Conservation (phyloP, 805 yeast species). For the Wickerhamiella bombiphila region DNA sequence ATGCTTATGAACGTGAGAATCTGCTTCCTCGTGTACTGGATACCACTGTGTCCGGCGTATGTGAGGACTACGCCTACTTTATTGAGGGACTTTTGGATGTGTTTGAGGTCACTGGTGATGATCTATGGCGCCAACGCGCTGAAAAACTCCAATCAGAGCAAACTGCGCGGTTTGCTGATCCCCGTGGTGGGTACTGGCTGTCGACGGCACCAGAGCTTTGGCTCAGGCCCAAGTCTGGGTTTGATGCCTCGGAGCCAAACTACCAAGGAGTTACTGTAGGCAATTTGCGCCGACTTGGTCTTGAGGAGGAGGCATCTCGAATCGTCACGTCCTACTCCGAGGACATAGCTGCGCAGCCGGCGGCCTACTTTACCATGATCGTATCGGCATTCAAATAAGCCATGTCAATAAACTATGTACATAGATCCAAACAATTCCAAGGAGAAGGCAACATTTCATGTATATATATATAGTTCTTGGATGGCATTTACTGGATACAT, state of each 20-base stretch:
- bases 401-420: too few species aligned
- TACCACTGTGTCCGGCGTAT: conserved; percentile 15
- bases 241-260: conserved; percentile 27
- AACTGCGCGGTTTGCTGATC: conserved; percentile 23
- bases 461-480: too few species aligned
- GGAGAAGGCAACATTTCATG: neutral
- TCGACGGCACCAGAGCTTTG: conserved; percentile 18
- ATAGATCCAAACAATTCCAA: too few species aligned
- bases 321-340: neutral
- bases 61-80: conserved; percentile 27
- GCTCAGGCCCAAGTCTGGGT: conserved; percentile 25
- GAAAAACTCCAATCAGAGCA: conserved; percentile 22
- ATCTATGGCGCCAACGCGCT: conserved; percentile 21
- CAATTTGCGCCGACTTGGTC: conserved; percentile 21
- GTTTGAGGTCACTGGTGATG: conserved; percentile 22
- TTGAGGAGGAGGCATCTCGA: neutral
- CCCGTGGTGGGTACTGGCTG: conserved; percentile 19
- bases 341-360: neutral
- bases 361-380: conserved; percentile 7
- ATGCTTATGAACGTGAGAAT: conserved; percentile 1
- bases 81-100: conserved; percentile 25
- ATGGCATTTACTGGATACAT: too few species aligned
- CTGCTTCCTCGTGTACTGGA: conserved; percentile 3
- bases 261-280: conserved; percentile 24
- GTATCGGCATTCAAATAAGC: neutral